Percentiles rank a stretch among this genome's conserved stretches.
phyloP scores from a whole-genome alignment of 345 rosid genomes.

The Eucalyptus sp. region DNA sequence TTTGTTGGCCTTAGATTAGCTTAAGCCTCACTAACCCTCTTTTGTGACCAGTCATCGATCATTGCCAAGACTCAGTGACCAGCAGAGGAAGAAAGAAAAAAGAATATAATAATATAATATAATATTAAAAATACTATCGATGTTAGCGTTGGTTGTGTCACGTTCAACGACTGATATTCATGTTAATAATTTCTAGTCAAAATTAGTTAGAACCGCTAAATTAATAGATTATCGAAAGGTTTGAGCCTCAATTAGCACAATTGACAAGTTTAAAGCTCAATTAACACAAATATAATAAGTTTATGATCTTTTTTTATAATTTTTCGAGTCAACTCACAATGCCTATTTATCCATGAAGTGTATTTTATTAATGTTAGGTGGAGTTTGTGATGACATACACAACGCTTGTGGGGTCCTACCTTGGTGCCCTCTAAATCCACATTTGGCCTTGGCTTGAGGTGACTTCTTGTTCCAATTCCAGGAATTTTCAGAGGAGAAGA shows the following conservation, averaged over 20 bases:
- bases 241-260: background rate
- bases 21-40: background rate
- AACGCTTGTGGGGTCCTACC: background rate
- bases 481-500: background rate
- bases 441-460: background rate
- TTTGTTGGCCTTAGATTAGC: background rate
- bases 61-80: rapidly evolving
- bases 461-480: background rate
- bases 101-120: too few species aligned
- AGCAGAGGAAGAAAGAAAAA: background rate
- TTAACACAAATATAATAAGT: background rate
- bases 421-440: background rate
- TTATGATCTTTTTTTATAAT: background rate
- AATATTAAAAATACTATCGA: rapidly evolving
- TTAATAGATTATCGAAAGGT: rapidly evolving
- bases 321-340: background rate
- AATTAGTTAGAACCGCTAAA: rapidly evolving
- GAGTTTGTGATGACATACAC: background rate
- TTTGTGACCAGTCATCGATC: background rate
- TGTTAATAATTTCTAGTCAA: background rate
- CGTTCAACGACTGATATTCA: rapidly evolving
- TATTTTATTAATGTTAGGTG: background rate
- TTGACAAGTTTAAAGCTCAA: background rate
- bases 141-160: rapidly evolving
- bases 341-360: background rate